Evolutionary conservation across 495 filamentous ascomycete species (phyloP).

Genomic region (Penicillium pancosmium): DNA sequence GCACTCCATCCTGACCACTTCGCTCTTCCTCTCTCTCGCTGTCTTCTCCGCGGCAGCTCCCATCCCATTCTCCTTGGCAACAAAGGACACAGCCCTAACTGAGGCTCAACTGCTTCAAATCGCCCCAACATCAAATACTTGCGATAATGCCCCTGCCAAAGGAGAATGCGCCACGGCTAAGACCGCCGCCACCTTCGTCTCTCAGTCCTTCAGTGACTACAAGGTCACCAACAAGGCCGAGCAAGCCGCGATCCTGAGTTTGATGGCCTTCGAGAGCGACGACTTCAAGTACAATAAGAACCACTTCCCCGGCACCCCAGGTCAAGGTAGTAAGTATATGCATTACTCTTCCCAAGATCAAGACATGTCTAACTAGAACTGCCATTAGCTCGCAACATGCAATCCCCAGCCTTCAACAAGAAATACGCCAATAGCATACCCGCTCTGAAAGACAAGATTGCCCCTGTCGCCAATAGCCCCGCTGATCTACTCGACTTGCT

Average conservation of each 20-base stretch:
- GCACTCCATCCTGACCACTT: constrained; percentile 6
- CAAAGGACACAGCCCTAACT: constrained; percentile 29
- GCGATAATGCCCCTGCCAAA: constrained; percentile 42
- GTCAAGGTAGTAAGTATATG: constrained; percentile 66
- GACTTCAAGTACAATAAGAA: constrained; percentile 72
- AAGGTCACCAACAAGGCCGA: constrained; percentile 53
- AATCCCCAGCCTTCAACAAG: constrained; percentile 59
- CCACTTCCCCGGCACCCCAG: constrained; percentile 59
- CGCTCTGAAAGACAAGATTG: constrained; percentile 43
- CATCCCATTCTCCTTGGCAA: constrained; percentile 10
- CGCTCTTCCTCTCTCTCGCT: constrained; percentile 22
- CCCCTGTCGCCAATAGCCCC: constrained; percentile 36
- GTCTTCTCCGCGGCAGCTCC: constrained; percentile 19
- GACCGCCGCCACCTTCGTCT: constrained; percentile 61
- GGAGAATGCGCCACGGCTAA: constrained; percentile 69
- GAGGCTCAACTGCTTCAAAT: constrained; percentile 55
- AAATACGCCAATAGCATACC: constrained; percentile 64
- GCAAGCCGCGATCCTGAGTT: constrained; percentile 62
- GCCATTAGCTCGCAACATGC: constrained; percentile 68
- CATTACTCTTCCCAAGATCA: no score
- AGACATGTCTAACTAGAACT: background rate
- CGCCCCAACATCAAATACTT: constrained; percentile 52
- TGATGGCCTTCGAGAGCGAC: constrained; percentile 69
- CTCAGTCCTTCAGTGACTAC: constrained; percentile 58
- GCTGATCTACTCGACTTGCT: constrained; percentile 62